Conservation (phyloP, 805 yeast species). For the Candida boidinii region DNA sequence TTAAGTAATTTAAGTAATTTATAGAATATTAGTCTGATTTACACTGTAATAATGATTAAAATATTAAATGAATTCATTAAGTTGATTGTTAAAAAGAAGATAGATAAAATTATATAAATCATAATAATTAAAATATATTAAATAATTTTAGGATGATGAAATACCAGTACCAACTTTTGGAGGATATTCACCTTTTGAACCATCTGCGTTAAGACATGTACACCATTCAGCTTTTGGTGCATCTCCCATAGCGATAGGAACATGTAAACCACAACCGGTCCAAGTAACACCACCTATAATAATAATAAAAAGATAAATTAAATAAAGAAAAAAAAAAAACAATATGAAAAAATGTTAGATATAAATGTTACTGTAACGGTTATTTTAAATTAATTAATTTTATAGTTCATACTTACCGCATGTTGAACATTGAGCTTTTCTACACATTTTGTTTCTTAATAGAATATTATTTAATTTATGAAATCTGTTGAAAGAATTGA, state of each 20-base stretch:
- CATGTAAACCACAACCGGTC: slow-evolving; percentile 39
- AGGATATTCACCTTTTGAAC: slow-evolving; percentile 24
- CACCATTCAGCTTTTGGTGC: slow-evolving; percentile 30
- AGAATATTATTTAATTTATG: too few species aligned
- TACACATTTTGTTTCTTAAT: slow-evolving; percentile 22
- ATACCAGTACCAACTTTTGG: slow-evolving; percentile 28
- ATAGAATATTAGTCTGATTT: too few species aligned
- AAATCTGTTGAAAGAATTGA: too few species aligned
- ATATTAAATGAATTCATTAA: too few species aligned
- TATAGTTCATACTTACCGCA: too few species aligned
- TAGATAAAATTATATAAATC: too few species aligned
- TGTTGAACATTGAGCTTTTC: slow-evolving; percentile 23
- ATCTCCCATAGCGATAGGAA: slow-evolving; percentile 30
- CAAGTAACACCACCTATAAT: slow-evolving; percentile 22
- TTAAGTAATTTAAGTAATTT: too few species aligned
- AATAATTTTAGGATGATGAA: slow-evolving; percentile 1
- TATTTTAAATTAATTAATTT: not conserved
- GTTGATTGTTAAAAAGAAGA: too few species aligned
- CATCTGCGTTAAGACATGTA: slow-evolving; percentile 20
- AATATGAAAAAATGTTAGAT: not conserved
- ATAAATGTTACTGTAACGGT: not conserved
- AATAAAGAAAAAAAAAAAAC: too few species aligned
- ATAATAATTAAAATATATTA: too few species aligned
- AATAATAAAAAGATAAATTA: slow-evolving; percentile 1
- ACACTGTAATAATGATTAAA: too few species aligned